These are phyloP conservation scores for Dichotomocladium elegans DNA, from an alignment of 371 early-diverging fungal species.

Conservation along the genomic window DNA sequence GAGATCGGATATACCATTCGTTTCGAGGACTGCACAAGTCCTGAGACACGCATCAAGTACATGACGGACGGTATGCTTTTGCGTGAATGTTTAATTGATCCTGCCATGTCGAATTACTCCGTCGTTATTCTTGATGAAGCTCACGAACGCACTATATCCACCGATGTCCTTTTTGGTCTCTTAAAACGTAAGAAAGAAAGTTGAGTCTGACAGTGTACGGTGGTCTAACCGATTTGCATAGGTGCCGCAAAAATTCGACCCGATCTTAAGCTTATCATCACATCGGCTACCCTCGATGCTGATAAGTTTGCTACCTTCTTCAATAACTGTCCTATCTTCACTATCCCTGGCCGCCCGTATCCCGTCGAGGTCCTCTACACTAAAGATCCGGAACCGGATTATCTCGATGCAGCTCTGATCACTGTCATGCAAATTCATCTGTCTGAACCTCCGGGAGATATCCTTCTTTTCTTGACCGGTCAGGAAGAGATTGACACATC, in stretches of 20 bases:
- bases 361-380: constrained; percentile 95
- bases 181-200: constrained; percentile 59
- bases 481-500: constrained; percentile 98
- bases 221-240: constrained; percentile 8
- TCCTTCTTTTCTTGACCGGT: constrained; percentile 97
- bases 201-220: too few relatives aligned
- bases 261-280: constrained; percentile 92
- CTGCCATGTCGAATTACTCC: constrained; percentile 81
- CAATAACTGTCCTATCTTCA: constrained; percentile 91
- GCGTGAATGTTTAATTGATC: constrained; percentile 93
- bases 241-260: constrained; percentile 77
- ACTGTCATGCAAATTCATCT: constrained; percentile 97
- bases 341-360: constrained; percentile 94
- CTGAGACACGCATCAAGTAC: constrained; percentile 95
- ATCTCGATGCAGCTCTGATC: constrained; percentile 88
- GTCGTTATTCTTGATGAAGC: constrained; percentile 99
- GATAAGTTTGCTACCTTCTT: constrained; percentile 92
- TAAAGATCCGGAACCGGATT: constrained; percentile 93
- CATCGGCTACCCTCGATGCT: constrained; percentile 96
- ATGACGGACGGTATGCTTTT: constrained; percentile 99
- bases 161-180: constrained; percentile 98
- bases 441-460: constrained; percentile 94
- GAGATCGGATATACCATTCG: constrained; percentile 99
- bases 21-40: constrained; percentile 96
- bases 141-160: constrained; percentile 97